Evolutionary conservation across 192 early-diverging fungal genomes (phyloP), one percentile per base, ranked within the genome.

Genomic region (Backusella parvicylindrica): DNA sequence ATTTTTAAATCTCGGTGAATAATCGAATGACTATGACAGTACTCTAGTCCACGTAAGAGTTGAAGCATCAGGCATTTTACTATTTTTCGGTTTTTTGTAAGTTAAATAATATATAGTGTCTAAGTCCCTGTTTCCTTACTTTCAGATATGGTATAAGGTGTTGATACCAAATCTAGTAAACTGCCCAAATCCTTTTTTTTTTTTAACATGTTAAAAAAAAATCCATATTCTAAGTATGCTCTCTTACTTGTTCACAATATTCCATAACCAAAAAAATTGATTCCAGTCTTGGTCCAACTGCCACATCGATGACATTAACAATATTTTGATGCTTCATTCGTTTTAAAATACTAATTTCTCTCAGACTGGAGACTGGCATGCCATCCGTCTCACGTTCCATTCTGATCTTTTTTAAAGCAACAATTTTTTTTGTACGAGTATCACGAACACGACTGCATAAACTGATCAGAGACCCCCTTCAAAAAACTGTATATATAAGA

Each of bases 191-290:
- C 86, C 84, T 86, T 71, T 53, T 49, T 53, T 43, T 71, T n/a
- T 60, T 16, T 60, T 0, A 60, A 49, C 15, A 36, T 65, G 16
- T n/a, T 35, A 68, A 26, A 49, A 32, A 49, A 16, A 69, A 18
- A 64, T 72, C 26, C 21, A 9, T 74, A 60, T 36, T 28, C 43
- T 32, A n/a, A n/a, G n/a, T 32, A 23, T 32, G 41, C 38, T 30
- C 66, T 8, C 73, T 43, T 81, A 91, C 94, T 83, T 93, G 91
- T 67, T 92, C 91, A 79, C 96, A 97, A 71, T 91, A 93, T 76
- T 96, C 95, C 95, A 97, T 95, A 28, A 93, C 93, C 85, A 97
- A 89, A 77, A 95, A 97, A 30, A 95, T 92, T 64, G 88, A 87
- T 67, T 95, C 91, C 40, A 90, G 73, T 35, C 75, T 41, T 2